Evolutionary conservation across 2,329 filamentous ascomycete genomes (phyloP).

Genomic region (Colletotrichum sp.): DNA sequence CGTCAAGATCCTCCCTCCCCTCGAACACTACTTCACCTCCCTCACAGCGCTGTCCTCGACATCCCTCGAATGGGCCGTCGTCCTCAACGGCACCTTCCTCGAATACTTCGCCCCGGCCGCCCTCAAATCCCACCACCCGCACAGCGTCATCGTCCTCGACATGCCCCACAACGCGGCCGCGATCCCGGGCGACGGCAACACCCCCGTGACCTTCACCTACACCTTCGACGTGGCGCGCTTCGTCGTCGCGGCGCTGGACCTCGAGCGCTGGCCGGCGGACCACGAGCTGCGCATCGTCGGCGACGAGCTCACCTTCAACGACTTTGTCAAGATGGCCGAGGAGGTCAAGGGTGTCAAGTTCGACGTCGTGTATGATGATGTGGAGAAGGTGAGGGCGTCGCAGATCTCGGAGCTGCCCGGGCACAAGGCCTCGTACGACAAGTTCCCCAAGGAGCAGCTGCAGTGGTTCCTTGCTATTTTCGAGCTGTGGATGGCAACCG

Average conservation of each 20-base stretch:
- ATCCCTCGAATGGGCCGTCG: constrained; percentile 39
- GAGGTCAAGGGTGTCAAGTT: constrained; percentile 40
- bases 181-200: constrained; percentile 53
- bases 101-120: constrained; percentile 48
- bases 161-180: constrained; percentile 47
- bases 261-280: constrained; percentile 47
- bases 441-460: constrained; percentile 20
- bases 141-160: constrained; percentile 46
- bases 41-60: neutral
- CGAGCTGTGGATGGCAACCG: constrained; percentile 23
- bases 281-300: constrained; percentile 35
- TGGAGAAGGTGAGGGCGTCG: constrained; percentile 34
- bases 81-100: constrained; percentile 48
- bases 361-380: constrained; percentile 33
- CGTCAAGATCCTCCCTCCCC: constrained; percentile 24
- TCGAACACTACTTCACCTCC: neutral
- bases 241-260: constrained; percentile 42
- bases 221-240: constrained; percentile 53
- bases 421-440: constrained; percentile 7
- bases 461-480: constrained; percentile 26
- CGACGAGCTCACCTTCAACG: constrained; percentile 47
- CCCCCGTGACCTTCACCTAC: constrained; percentile 49
- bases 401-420: constrained; percentile 35
- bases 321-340: constrained; percentile 41
- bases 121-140: constrained; percentile 40